Base-by-base conservation (phyloP, 2,329 filamentous ascomycete species). In the Talaromyces islandicus region DNA sequence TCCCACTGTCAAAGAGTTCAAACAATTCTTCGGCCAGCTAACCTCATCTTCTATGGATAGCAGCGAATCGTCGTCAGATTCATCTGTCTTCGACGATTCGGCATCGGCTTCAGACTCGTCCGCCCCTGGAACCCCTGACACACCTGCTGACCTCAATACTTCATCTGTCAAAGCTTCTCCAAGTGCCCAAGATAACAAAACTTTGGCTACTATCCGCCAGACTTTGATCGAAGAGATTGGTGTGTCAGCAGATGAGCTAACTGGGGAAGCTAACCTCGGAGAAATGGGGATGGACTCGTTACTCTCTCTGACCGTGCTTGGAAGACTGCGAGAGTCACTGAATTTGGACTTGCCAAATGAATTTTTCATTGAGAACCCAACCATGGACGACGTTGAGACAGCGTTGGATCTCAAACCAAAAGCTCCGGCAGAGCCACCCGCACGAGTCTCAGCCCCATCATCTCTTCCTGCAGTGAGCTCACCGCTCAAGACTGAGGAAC, bases 21-120 rank as follows among this genome's bases (percentile, higher is more conserved):
- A 85, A 75, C 79, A 79, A 63, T 80, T 83, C 69, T 78, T 86
- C 63, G 60, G 64, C 2, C 69, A 73, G 51, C 43, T 38, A 17
- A 56, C 57, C n/a, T 67, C 71, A 57, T 68, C 68, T 24, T 69
- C 75, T 12, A 66, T 67, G 24, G 71, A 73, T 24, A 69, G 61
- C 58, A 69, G 68, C 27, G 71, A 71, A 57, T 71, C 69, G 0
- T 63, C 62, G 63, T 68, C 54, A 69, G 71, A 71, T 7, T 66
- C 68, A 7, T 69, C 68, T 4, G 70, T 67, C 43, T 68, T 71
- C 4, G 68, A 68, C 48, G 64, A 63, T 27, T 62, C 59, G 27
- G 64, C 63, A 9, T 71, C 69, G 0, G 68, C 70, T 1, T 74
- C 74, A 1, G 71, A 72, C n/a, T 58, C 69, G 24, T 74, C 74